phyloP scores from a whole-genome alignment of 2,329 filamentous ascomycete genomes.

The Fusarium tjaetaba region DNA sequence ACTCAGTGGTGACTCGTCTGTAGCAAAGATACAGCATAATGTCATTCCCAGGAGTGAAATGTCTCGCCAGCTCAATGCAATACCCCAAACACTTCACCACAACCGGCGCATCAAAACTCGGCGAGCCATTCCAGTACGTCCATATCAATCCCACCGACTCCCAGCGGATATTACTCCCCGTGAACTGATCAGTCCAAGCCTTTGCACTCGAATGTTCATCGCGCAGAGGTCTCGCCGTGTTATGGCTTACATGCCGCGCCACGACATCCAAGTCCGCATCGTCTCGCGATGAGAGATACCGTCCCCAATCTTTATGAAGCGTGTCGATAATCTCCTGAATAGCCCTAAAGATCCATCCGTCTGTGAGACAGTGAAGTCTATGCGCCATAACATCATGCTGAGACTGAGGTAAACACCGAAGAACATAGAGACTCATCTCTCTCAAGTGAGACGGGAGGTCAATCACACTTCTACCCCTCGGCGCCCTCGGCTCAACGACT shows the following conservation, averaged over 20 bases:
- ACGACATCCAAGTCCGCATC: conserved; percentile 50
- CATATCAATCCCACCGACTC: conserved; percentile 55
- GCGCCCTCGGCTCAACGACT: conserved; percentile 3
- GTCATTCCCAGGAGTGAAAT: conserved; percentile 47
- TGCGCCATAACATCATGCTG: conserved; percentile 29
- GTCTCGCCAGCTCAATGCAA: conserved; percentile 48
- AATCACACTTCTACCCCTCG: conserved; percentile 10
- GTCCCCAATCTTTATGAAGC: conserved; percentile 47
- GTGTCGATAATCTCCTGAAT: conserved; percentile 45
- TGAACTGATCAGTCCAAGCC: conserved; percentile 54
- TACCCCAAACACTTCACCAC: conserved; percentile 34
- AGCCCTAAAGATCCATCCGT: conserved; percentile 48
- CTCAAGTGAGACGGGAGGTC: conserved; percentile 44
- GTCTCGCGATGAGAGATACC: conserved; percentile 39
- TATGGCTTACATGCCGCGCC: conserved; percentile 49
- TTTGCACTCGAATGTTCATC: conserved; percentile 49
- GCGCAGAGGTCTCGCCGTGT: conserved; percentile 49
- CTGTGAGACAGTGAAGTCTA: conserved; percentile 38
- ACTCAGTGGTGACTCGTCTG: conserved; percentile 50
- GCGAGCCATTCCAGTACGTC: conserved; percentile 32
- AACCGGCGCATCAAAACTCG: neutral
- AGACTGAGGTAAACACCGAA: conserved; percentile 49
- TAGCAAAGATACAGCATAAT: conserved; percentile 51
- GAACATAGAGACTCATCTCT: conserved; percentile 51
- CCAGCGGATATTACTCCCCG: conserved; percentile 53